Conservation (phyloP, 345 rosid genomes). For the Laguncularia racemosa region DNA sequence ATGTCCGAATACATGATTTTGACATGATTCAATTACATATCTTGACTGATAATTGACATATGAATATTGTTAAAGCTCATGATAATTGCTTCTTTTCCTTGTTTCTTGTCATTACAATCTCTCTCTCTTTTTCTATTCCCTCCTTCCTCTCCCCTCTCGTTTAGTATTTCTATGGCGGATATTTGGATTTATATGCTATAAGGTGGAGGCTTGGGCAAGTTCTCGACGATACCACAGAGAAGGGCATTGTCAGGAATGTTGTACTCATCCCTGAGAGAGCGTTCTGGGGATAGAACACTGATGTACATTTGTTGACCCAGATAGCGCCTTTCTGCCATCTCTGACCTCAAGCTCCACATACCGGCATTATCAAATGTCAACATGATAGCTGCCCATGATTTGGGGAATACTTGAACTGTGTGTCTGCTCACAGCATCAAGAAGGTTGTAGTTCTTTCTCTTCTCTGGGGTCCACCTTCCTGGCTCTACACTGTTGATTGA, state of each 20-base stretch:
- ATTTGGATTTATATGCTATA: constrained; percentile 6
- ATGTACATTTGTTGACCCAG: constrained; percentile 38
- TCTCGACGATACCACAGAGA: constrained; percentile 12
- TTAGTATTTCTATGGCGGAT: background rate
- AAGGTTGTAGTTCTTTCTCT: constrained; percentile 10
- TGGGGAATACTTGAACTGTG: constrained; percentile 27
- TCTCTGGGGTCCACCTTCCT: constrained; percentile 19
- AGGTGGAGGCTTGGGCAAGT: constrained; percentile 13
- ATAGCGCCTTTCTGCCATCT: constrained; percentile 25
- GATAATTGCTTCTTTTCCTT: no score
- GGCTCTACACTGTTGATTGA: constrained; percentile 13
- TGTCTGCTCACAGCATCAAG: constrained; percentile 17
- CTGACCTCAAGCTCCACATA: constrained; percentile 48
- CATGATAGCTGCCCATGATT: constrained; percentile 38
- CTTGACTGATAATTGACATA: no score
- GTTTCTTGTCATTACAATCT: no score
- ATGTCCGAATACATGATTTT: no score
- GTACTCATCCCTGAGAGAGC: constrained; percentile 17
- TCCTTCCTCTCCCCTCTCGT: no score
- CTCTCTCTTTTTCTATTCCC: no score
- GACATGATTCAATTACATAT: no score
- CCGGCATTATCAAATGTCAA: constrained; percentile 36
- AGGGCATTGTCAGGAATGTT: constrained; percentile 12
- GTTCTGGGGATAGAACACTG: constrained; percentile 21
- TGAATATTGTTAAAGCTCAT: no score